Conservation (phyloP, 257 asterid species). For the Fraxinus americana region DNA sequence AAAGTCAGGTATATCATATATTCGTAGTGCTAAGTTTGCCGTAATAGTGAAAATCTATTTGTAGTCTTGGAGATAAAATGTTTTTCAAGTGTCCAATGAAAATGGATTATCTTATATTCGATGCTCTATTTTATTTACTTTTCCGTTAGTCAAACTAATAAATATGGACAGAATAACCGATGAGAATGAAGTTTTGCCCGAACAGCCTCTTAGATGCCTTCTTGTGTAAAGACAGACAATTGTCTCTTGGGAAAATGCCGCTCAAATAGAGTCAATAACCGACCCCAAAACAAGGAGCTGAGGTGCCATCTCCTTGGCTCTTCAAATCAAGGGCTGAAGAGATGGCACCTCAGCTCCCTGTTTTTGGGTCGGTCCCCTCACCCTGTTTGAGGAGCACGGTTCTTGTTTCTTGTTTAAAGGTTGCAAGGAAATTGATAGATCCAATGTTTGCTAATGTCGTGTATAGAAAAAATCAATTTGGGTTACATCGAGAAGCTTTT, state of each 20-base stretch:
- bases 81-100: constrained; percentile 22
- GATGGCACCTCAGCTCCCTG: no score
- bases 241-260: neutral
- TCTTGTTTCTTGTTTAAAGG: neutral
- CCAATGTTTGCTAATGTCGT: constrained; percentile 24
- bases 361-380: no score
- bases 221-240: constrained; percentile 11
- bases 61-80: constrained; percentile 19
- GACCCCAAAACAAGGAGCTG: no score
- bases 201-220: neutral
- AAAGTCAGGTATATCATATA: constrained; percentile 35
- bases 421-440: constrained; percentile 23
- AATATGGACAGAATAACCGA: neutral
- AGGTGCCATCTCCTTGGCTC: no score
- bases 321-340: no score
- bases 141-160: neutral
- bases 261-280: no score
- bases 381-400: no score
- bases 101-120: constrained; percentile 19
- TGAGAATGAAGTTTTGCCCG: neutral
- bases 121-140: neutral
- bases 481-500: constrained; percentile 13
- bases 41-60: constrained; percentile 14
- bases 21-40: constrained; percentile 30
- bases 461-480: neutral